These are phyloP conservation scores for Cercophora scortea DNA, from an alignment of 495 filamentous ascomycete genomes.

Conservation along the genomic window DNA sequence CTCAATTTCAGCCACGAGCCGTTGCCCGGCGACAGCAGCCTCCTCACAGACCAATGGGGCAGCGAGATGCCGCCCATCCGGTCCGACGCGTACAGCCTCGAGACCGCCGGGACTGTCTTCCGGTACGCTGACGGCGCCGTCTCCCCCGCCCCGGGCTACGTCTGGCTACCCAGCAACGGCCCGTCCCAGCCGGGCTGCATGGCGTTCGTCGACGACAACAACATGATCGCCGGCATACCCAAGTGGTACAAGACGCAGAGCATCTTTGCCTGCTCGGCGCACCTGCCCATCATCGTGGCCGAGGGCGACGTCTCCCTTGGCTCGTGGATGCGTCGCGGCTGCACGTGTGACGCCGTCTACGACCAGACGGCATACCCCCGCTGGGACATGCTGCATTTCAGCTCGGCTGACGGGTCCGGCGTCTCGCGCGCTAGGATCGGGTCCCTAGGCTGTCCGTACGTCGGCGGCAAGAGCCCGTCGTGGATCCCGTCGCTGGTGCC, in stretches of 20 bases:
- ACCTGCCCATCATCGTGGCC: slow-evolving; percentile 20
- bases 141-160: slow-evolving; percentile 10
- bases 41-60: slow-evolving; percentile 16
- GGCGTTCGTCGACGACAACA: too few species aligned
- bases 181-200: too few species aligned
- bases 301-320: slow-evolving; percentile 16
- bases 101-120: slow-evolving; percentile 15
- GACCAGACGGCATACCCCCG: background rate
- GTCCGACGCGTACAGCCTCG: slow-evolving; percentile 6
- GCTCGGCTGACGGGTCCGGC: background rate
- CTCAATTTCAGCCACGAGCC: slow-evolving; percentile 10
- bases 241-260: slow-evolving; percentile 9
- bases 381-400: slow-evolving; percentile 21
- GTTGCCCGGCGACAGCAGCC: background rate
- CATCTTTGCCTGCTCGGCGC: slow-evolving; percentile 26
- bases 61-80: slow-evolving; percentile 16
- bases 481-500: slow-evolving; percentile 31
- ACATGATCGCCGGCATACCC: too few species aligned
- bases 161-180: slow-evolving; percentile 4
- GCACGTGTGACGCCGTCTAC: slow-evolving; percentile 2
- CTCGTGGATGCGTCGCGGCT: slow-evolving; percentile 5
- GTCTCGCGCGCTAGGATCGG: slow-evolving; percentile 7
- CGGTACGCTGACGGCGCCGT: slow-evolving; percentile 17
- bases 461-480: slow-evolving; percentile 10
- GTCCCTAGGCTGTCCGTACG: slow-evolving; percentile 5